phyloP scores from a whole-genome alignment of 768 basidiomycete species.

The Lanmaoa pseudosensibilis region DNA sequence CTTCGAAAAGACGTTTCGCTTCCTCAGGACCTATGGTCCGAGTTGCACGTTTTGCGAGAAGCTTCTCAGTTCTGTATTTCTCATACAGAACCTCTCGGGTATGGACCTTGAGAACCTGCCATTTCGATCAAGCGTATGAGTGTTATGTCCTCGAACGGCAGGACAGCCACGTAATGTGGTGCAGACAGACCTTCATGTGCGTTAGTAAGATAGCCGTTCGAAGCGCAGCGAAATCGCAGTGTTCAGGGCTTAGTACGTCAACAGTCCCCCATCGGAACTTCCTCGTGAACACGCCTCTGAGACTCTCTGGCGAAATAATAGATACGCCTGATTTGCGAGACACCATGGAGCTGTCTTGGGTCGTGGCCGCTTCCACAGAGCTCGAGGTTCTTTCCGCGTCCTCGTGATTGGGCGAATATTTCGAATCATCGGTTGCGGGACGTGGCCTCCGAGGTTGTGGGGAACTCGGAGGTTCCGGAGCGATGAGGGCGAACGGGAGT shows the following conservation, averaged over 20 bases:
- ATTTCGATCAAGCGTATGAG: slow-evolving; percentile 8
- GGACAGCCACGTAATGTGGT: slow-evolving; percentile 20
- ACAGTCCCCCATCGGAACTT: slow-evolving; percentile 88
- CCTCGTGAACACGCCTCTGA: slow-evolving; percentile 74
- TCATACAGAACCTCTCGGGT: slow-evolving; percentile 93
- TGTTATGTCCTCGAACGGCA: slow-evolving; percentile 9
- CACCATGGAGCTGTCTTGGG: slow-evolving; percentile 39
- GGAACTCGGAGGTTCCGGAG: slow-evolving; percentile 57
- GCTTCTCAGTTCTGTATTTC: slow-evolving; percentile 88
- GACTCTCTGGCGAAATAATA: slow-evolving; percentile 59
- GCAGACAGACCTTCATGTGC: slow-evolving; percentile 70
- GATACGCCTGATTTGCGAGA: slow-evolving; percentile 34
- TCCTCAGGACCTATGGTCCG: slow-evolving; percentile 75
- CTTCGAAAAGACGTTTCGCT: slow-evolving; percentile 69
- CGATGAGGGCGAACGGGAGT: slow-evolving; percentile 79
- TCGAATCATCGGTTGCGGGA: slow-evolving; percentile 22
- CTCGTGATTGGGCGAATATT: slow-evolving; percentile 14
- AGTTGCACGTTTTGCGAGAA: slow-evolving; percentile 83
- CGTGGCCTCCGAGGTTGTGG: slow-evolving; percentile 31
- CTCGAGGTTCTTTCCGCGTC: slow-evolving; percentile 18
- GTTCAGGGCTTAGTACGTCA: slow-evolving; percentile 80
- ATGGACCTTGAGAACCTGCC: slow-evolving; percentile 73
- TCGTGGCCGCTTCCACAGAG: slow-evolving; percentile 35
- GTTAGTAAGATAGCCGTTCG: slow-evolving; percentile 82
- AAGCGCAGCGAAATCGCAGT: slow-evolving; percentile 86